phyloP scores from a whole-genome alignment of 768 basidiomycete genomes.

The Collybia sordida region DNA sequence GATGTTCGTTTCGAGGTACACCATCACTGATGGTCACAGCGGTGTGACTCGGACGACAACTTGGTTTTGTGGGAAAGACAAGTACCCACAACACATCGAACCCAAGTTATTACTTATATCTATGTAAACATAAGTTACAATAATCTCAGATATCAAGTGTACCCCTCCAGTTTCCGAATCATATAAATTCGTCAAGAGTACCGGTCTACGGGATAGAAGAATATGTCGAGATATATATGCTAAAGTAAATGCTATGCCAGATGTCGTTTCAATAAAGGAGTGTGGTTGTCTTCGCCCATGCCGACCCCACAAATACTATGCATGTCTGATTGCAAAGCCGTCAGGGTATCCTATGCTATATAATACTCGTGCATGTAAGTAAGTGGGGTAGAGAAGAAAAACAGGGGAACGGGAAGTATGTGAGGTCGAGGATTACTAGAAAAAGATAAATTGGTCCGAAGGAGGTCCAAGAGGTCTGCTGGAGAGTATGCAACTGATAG shows the following conservation, averaged over 20 bases:
- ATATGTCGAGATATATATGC: constrained; percentile 5
- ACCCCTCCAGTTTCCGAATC: no score
- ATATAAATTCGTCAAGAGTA: not conserved
- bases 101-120: no score
- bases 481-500: constrained; percentile 16
- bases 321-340: constrained; percentile 10
- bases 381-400: constrained; percentile 1
- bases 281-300: not conserved
- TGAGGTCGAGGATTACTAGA: constrained; percentile 1
- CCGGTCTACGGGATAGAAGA: constrained; percentile 14
- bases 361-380: constrained; percentile 11
- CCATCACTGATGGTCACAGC: no score
- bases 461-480: constrained; percentile 9
- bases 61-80: no score
- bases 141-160: no score
- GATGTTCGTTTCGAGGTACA: no score
- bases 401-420: constrained; percentile 2
- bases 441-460: constrained; percentile 11
- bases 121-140: no score
- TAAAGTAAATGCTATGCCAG: constrained; percentile 3
- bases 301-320: not conserved
- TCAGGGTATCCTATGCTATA: constrained; percentile 20
- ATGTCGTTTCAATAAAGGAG: constrained; percentile 7
- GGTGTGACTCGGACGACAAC: no score
- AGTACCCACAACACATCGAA: no score